Evolutionary conservation across 352 stramenopile genomes (phyloP).

Genomic region (Globisporangium paroecandrum): DNA sequence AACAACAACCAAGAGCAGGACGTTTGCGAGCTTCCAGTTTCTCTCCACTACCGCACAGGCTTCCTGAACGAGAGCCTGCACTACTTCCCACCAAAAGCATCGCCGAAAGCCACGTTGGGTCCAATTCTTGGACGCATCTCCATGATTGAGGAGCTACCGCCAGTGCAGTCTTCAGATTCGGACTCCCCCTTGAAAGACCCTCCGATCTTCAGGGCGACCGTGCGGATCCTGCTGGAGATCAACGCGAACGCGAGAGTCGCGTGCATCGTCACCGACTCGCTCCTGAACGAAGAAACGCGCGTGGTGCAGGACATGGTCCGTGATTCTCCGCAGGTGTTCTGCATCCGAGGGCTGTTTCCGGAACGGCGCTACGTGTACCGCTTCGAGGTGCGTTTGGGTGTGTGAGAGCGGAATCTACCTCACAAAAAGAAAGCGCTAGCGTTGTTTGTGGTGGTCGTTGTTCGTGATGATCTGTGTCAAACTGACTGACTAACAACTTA

Average conservation of each 20-base stretch:
- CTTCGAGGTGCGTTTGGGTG: constrained; percentile 42
- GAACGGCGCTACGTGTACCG: constrained; percentile 62
- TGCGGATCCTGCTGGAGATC: constrained; percentile 65
- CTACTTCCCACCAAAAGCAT: constrained; percentile 43
- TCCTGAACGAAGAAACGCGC: constrained; percentile 47
- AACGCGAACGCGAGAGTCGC: constrained; percentile 46
- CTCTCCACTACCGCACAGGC: constrained; percentile 49
- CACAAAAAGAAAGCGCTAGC: background rate
- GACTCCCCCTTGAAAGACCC: constrained; percentile 13
- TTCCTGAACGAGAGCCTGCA: constrained; percentile 49
- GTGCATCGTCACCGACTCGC: constrained; percentile 61
- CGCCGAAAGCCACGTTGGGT: constrained; percentile 43
- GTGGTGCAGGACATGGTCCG: constrained; percentile 29
- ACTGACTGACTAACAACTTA: background rate
- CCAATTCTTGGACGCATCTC: constrained; percentile 56
- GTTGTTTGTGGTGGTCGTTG: background rate
- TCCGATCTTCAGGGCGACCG: constrained; percentile 19
- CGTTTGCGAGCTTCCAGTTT: constrained; percentile 54
- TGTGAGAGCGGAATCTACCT: background rate
- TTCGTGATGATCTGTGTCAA: background rate
- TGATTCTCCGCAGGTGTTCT: constrained; percentile 45
- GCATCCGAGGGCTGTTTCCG: constrained; percentile 37
- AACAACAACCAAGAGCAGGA: constrained; percentile 15
- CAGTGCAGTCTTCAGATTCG: background rate
- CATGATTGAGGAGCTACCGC: background rate